Conservation (phyloP, 495 filamentous ascomycete genomes). For the Amorphotheca resinae region DNA sequence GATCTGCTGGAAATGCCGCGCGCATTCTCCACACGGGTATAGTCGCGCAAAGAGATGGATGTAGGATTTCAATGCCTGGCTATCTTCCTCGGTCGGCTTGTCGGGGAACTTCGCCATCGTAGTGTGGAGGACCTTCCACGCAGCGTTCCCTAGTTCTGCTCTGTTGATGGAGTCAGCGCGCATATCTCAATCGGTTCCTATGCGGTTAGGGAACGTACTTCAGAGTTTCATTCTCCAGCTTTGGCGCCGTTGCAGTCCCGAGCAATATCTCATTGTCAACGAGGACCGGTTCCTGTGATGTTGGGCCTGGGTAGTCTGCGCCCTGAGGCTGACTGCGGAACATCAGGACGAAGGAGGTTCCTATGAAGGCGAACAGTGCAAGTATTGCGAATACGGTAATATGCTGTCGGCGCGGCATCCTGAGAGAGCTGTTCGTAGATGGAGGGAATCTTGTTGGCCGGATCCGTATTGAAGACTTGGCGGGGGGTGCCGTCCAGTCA, state of each 20-base stretch:
- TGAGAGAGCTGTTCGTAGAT: background rate
- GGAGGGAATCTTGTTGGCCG: background rate
- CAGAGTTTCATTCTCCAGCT: conserved; percentile 80
- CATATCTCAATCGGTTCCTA: background rate
- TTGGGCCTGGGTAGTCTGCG: conserved; percentile 12
- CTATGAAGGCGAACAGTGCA: conserved; percentile 25
- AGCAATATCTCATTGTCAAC: conserved; percentile 34
- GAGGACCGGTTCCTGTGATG: conserved; percentile 19
- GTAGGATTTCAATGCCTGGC: conserved; percentile 69
- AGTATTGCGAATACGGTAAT: conserved; percentile 26
- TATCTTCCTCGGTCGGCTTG: conserved; percentile 69
- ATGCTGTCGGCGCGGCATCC: conserved; percentile 34
- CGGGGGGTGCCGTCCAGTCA: background rate
- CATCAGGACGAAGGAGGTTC: conserved; percentile 26
- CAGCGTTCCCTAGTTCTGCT: conserved; percentile 76
- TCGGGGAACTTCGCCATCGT: conserved; percentile 91
- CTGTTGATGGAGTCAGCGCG: conserved; percentile 26
- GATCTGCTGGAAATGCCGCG: conserved; percentile 75
- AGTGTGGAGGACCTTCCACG: conserved; percentile 91
- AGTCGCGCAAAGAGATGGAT: conserved; percentile 83
- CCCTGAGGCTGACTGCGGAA: conserved; percentile 13
- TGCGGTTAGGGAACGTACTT: conserved; percentile 42
- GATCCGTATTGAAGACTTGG: background rate
- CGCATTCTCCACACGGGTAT: conserved; percentile 95
- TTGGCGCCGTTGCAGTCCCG: conserved; percentile 75